A percentile compares a stretch with the other conserved stretches of the same genome.
Conservation (phyloP, 2,329 filamentous ascomycete genomes). For the Ophiostoma tasmaniense region DNA sequence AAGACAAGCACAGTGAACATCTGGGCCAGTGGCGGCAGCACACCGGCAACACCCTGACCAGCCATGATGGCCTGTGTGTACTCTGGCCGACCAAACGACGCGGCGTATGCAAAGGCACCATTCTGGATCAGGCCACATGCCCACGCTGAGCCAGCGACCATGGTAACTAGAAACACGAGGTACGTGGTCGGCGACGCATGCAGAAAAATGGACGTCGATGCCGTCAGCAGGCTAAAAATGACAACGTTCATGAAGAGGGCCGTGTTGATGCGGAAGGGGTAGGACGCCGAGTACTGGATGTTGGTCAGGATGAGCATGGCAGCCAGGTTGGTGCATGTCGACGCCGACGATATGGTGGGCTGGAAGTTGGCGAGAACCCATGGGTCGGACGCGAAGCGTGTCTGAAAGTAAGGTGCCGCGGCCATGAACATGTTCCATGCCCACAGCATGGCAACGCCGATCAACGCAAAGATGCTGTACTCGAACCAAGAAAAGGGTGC, state of each 20-base stretch:
- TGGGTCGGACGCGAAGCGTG: constrained; percentile 61
- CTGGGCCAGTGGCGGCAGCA: constrained; percentile 79
- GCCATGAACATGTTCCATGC: constrained; percentile 99
- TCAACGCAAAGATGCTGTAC: constrained; percentile 74
- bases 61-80: constrained; percentile 97
- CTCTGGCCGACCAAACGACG: constrained; percentile 73
- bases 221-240: constrained; percentile 67
- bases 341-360: constrained; percentile 78
- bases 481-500: constrained; percentile 72
- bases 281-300: constrained; percentile 74
- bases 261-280: constrained; percentile 74
- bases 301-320: constrained; percentile 70
- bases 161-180: constrained; percentile 70
- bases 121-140: constrained; percentile 86
- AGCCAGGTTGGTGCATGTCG: constrained; percentile 71
- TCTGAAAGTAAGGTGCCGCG: constrained; percentile 85
- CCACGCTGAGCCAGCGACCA: constrained; percentile 70
- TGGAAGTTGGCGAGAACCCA: constrained; percentile 79
- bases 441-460: constrained; percentile 94
- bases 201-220: constrained; percentile 66
- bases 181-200: constrained; percentile 56
- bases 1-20: constrained; percentile 72
- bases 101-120: constrained; percentile 84
- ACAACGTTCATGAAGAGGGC: constrained; percentile 70
- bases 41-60: constrained; percentile 84